Conservation (phyloP, 2,329 filamentous ascomycete species). For the Magnaporthiopsis poae region DNA sequence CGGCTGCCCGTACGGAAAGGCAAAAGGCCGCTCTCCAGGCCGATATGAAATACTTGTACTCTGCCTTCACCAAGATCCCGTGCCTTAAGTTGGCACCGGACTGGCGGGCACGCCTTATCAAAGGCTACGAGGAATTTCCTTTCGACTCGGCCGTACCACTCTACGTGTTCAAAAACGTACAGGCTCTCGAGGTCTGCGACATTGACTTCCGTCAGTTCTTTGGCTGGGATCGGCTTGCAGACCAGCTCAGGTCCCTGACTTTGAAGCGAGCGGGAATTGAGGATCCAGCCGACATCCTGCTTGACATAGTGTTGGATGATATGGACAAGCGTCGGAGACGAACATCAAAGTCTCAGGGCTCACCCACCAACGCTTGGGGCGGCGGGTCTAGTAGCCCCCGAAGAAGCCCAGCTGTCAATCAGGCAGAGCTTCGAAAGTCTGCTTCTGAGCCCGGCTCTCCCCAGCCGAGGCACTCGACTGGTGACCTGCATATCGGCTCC, state of each 20-base stretch:
- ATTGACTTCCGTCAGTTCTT: conserved; percentile 96
- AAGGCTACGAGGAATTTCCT: conserved; percentile 92
- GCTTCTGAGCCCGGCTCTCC: conserved; percentile 58
- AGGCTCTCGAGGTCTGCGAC: conserved; percentile 85
- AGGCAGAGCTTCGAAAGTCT: conserved; percentile 58
- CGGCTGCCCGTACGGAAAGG: conserved; percentile 73
- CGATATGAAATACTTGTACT: conserved; percentile 93
- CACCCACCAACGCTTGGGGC: conserved; percentile 63
- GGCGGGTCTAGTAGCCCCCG: conserved; percentile 42
- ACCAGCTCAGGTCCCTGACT: conserved; percentile 81
- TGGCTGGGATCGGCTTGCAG: conserved; percentile 88
- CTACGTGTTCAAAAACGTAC: conserved; percentile 95
- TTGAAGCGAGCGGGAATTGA: conserved; percentile 81
- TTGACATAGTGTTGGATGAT: conserved; percentile 90
- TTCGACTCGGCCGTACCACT: conserved; percentile 95
- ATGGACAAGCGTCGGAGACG: conserved; percentile 84
- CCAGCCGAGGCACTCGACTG: conserved; percentile 35
- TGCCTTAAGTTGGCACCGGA: conserved; percentile 85
- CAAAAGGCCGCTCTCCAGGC: conserved; percentile 76
- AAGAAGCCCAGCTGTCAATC: conserved; percentile 53
- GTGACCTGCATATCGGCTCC: conserved; percentile 50
- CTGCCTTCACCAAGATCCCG: conserved; percentile 95
- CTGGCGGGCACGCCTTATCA: conserved; percentile 78
- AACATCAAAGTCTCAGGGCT: conserved; percentile 75
- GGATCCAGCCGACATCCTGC: conserved; percentile 79